Evolutionary conservation across 2,329 filamentous ascomycete species (phyloP), one percentile per base, ranked within the genome.

Genomic region (Fusarium temperatum): DNA sequence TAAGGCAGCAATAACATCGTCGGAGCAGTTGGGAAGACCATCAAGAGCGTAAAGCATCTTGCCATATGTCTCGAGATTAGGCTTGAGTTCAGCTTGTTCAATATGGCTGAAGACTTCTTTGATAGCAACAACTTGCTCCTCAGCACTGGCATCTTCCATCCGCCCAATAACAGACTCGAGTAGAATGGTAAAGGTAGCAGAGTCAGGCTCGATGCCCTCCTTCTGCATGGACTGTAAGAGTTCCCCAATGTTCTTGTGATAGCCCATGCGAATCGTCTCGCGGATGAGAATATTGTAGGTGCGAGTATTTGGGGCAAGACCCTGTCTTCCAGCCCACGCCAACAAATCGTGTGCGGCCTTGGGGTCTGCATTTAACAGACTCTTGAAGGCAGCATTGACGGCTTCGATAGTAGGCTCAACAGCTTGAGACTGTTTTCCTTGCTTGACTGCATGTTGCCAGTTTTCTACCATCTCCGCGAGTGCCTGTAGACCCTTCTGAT

Each of bases 111-210:
- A 86, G 51, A 92, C 83, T 9, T 80, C 78, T n/a, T 85, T 76
- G 12, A 94, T 85, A 24, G 86, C 83, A 5, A 81, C 78, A 26
- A 84, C 81, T 79, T 92, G 90, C 61, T 90, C 85, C 17, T 84
- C 80, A 0, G 85, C 80, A 5, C 83, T 79, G 53, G 77, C 54
- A 44, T 85, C 78, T 35, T 77, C 64, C 42, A 89, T 81, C 45
- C 81, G 75, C 70, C 83, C 78, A 76, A 89, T 83, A 68, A 89
- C 81, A 77, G 87, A 88, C 47, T 92, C 90, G 13, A 96, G 84
- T 64, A 96, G 86, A 70, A 94, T 89, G 28, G 90, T 93, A 80
- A 93, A 94, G 1, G 94, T 96, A 11, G 87, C 88, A n/a, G 87
- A 84, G 79, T 95, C 90, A 2, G 91, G 88, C 36, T 85, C 74